A percentile compares a stretch with the other conserved stretches of the same genome.
phyloP scores from a whole-genome alignment of 768 basidiomycete genomes.

The Dacryopinax spathularia region DNA sequence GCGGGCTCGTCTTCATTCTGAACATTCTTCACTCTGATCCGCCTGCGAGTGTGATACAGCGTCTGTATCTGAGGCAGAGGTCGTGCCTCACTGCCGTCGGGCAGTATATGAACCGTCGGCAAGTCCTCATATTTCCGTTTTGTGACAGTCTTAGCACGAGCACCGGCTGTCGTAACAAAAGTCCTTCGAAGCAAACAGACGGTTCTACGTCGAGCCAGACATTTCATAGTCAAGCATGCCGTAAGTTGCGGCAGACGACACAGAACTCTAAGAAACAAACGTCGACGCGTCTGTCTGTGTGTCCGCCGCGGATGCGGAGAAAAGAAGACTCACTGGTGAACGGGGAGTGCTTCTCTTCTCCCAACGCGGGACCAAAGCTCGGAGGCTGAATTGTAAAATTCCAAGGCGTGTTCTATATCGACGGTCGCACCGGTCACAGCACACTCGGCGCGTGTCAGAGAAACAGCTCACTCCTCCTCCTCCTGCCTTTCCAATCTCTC shows the following conservation, averaged over 20 bases:
- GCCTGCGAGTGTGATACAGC: not conserved
- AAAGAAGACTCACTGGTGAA: not conserved
- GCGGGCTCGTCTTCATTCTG: too few relatives aligned
- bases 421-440: not conserved
- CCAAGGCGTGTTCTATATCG: conserved; percentile 5
- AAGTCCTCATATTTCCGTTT: conserved; percentile 46
- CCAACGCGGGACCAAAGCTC: not conserved
- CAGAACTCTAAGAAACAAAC: not conserved
- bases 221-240: not conserved
- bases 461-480: too few relatives aligned
- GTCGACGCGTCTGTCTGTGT: too few relatives aligned
- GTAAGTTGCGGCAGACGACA: not conserved
- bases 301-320: not conserved
- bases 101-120: conserved; percentile 33
- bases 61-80: conserved; percentile 22
- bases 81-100: conserved; percentile 32
- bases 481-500: not conserved
- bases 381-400: conserved; percentile 4
- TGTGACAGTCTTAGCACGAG: conserved; percentile 21
- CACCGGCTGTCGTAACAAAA: not conserved
- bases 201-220: not conserved
- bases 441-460: not conserved
- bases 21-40: conserved; percentile 5
- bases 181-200: not conserved
- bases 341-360: not conserved